Conservation (phyloP, 805 yeast genomes). For the Barnettozyma sp. region DNA sequence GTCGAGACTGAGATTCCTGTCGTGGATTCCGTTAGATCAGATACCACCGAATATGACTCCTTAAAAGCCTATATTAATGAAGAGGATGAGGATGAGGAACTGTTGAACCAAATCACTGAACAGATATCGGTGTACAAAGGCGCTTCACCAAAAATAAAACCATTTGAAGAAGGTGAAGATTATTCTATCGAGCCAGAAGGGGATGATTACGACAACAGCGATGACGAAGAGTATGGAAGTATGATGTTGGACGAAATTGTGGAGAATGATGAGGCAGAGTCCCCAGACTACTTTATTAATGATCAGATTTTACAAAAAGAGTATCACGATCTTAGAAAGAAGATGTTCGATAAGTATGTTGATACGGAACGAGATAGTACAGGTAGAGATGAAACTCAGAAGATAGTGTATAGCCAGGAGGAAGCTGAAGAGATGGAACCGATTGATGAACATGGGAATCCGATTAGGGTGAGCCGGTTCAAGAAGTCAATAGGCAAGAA, state of each 20-base stretch:
- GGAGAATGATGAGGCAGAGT: constrained; percentile 31
- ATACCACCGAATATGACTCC: constrained; percentile 9
- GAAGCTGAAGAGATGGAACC: constrained; percentile 59
- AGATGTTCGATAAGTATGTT: constrained; percentile 24
- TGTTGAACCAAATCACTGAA: constrained; percentile 17
- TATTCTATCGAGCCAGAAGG: constrained; percentile 31
- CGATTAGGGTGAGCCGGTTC: constrained; percentile 58
- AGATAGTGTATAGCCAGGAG: constrained; percentile 27
- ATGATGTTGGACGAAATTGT: constrained; percentile 37
- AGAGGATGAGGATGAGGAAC: constrained; percentile 19
- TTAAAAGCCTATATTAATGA: no score
- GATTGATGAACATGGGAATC: constrained; percentile 55
- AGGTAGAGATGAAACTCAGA: constrained; percentile 2
- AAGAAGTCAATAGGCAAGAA: constrained; percentile 40
- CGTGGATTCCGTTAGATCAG: constrained; percentile 13
- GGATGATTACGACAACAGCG: constrained; percentile 23
- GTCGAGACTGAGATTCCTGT: constrained; percentile 8
- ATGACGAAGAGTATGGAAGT: constrained; percentile 32
- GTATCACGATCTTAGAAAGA: constrained; percentile 26
- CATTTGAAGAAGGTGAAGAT: constrained; percentile 27
- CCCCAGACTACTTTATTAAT: constrained; percentile 24
- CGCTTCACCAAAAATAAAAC: neutral
- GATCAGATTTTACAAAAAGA: constrained; percentile 25
- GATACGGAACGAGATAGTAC: constrained; percentile 10
- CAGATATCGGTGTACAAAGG: constrained; percentile 15